A percentile compares a stretch with the other conserved stretches of the same genome.
phyloP scores from a whole-genome alignment of 1,284 basidiomycete species.

The Malassezia yamatoensis region DNA sequence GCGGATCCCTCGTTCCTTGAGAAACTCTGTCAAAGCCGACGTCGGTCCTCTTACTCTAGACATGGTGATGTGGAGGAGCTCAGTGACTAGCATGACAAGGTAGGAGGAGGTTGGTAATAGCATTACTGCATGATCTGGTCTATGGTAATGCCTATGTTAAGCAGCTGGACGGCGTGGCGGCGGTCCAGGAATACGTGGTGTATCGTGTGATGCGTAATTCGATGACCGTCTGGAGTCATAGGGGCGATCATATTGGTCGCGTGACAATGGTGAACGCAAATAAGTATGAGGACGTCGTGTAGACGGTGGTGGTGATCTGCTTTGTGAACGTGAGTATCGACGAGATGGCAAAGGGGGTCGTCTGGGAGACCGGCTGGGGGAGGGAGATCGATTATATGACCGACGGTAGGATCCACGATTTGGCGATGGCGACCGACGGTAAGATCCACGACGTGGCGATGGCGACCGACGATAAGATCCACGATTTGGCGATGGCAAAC shows the following conservation, averaged over 20 bases:
- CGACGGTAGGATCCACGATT: slow-evolving; percentile 9
- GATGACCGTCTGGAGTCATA: no score
- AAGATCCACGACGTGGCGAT: slow-evolving; percentile 7
- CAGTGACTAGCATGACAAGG: no score
- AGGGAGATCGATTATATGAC: slow-evolving; percentile 2
- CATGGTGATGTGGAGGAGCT: background rate
- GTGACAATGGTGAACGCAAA: no score
- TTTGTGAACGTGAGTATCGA: background rate
- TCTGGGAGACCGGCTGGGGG: background rate
- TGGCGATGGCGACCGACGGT: slow-evolving; percentile 12
- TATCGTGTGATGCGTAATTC: no score
- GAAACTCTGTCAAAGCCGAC: slow-evolving; percentile 81
- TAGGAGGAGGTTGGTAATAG: no score
- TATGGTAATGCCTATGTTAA: no score
- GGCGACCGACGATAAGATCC: slow-evolving; percentile 15
- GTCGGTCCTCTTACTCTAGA: slow-evolving; percentile 66
- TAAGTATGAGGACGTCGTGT: no score
- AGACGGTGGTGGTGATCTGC: background rate
- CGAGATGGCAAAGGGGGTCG: background rate
- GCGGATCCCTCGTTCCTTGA: slow-evolving; percentile 50
- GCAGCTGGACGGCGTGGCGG: no score
- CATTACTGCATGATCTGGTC: no score
- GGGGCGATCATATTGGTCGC: no score
- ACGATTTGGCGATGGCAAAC: background rate
- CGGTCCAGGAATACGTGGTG: no score